These are phyloP conservation scores for Ilyonectria sp. DNA, from an alignment of 2,329 filamentous ascomycete species.

Conservation along the genomic window DNA sequence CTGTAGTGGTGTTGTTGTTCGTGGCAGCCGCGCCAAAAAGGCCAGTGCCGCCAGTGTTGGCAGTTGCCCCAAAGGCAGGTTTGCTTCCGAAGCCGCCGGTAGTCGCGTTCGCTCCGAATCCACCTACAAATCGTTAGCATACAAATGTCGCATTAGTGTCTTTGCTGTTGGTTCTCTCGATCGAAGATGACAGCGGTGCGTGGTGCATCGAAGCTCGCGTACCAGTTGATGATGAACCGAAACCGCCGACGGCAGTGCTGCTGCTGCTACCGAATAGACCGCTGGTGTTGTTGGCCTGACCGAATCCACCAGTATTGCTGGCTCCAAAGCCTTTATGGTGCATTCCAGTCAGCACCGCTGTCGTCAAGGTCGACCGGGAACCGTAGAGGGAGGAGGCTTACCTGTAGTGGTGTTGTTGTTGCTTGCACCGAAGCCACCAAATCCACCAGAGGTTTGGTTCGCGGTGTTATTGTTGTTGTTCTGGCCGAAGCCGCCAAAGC, in stretches of 20 bases:
- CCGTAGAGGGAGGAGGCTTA: constrained; percentile 58
- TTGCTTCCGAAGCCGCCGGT: constrained; percentile 60
- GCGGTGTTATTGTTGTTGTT: constrained; percentile 62
- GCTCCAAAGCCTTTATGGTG: constrained; percentile 52
- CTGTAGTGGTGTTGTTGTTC: constrained; percentile 55
- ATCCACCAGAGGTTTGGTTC: constrained; percentile 61
- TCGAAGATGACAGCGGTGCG: constrained; percentile 39
- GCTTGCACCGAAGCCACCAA: constrained; percentile 70
- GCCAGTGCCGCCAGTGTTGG: constrained; percentile 55
- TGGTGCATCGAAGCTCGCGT: constrained; percentile 41
- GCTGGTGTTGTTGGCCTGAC: constrained; percentile 55
- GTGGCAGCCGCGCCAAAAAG: constrained; percentile 62
- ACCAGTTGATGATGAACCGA: constrained; percentile 54
- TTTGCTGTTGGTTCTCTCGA: constrained; percentile 31
- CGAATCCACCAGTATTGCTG: constrained; percentile 59
- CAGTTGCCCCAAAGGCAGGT: constrained; percentile 68
- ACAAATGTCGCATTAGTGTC: constrained; percentile 19
- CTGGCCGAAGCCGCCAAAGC: constrained; percentile 70
- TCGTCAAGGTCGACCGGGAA: constrained; percentile 30
- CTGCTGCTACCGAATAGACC: constrained; percentile 62
- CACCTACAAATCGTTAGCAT: constrained; percentile 48
- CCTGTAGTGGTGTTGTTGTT: constrained; percentile 61
- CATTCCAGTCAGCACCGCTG: constrained; percentile 47
- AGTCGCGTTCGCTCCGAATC: constrained; percentile 56
- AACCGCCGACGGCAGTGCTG: constrained; percentile 51